These are phyloP conservation scores for Bruguiera gymnorhiza DNA, from an alignment of 345 rosid genomes.

Conservation along the genomic window DNA sequence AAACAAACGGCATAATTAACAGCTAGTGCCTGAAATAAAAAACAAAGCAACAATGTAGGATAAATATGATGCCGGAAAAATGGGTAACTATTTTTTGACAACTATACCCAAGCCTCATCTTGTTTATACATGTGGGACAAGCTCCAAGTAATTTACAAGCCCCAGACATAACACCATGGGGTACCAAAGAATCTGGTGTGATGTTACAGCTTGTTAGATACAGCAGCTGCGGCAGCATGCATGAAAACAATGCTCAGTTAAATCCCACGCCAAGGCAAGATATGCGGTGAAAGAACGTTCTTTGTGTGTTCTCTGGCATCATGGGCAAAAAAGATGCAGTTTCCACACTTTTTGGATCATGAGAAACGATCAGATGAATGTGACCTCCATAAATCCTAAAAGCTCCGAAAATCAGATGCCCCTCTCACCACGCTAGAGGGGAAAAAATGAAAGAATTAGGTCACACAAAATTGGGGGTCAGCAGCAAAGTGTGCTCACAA, in stretches of 20 bases:
- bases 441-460: constrained; percentile 51
- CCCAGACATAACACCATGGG: constrained; percentile 11
- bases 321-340: constrained; percentile 30
- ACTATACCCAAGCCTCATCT: constrained; percentile 25
- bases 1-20: not conserved
- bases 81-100: constrained; percentile 23
- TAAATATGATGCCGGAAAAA: constrained; percentile 16
- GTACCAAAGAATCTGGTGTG: constrained; percentile 33
- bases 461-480: constrained; percentile 28
- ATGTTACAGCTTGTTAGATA: constrained; percentile 43
- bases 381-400: constrained; percentile 33
- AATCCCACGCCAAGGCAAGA: constrained; percentile 15
- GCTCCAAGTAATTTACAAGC: constrained; percentile 32
- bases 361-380: constrained; percentile 23
- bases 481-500: constrained; percentile 28
- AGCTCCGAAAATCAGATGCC: constrained; percentile 30
- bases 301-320: constrained; percentile 27
- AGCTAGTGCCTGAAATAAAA: no score
- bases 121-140: constrained; percentile 21
- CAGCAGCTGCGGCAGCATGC: constrained; percentile 37
- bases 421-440: constrained; percentile 31
- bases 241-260: constrained; percentile 32
- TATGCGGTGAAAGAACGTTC: constrained; percentile 16
- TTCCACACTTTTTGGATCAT: constrained; percentile 24
- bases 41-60: no score